Conservation (phyloP, 164 flowering plant genomes). For the Vitis amurensis region DNA sequence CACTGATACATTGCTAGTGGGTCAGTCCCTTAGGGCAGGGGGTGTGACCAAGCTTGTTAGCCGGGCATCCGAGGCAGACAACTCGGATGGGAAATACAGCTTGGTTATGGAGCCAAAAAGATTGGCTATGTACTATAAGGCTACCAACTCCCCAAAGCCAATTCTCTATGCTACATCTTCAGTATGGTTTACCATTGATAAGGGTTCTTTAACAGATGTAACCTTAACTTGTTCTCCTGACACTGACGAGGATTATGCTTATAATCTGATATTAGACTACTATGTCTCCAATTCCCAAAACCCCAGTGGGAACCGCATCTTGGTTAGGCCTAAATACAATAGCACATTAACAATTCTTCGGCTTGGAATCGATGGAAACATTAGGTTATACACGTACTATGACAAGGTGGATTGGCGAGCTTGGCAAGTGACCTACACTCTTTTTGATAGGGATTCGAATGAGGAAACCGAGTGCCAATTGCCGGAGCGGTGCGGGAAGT, state of each 20-base stretch:
- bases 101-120: conserved; percentile 36
- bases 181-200: background rate
- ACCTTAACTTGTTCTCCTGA: conserved; percentile 6
- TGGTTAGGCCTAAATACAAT: conserved; percentile 47
- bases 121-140: conserved; percentile 26
- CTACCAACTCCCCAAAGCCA: conserved; percentile 17
- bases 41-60: conserved; percentile 38
- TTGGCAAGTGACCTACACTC: conserved; percentile 42
- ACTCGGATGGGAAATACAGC: conserved; percentile 41
- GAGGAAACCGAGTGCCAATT: conserved; percentile 33
- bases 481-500: conserved; percentile 35
- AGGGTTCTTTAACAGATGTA: conserved; percentile 8
- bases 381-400: conserved; percentile 34
- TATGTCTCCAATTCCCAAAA: background rate
- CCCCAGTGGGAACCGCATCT: background rate
- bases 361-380: conserved; percentile 44
- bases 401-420: conserved; percentile 29
- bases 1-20: conserved; percentile 55
- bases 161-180: conserved; percentile 19
- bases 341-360: conserved; percentile 37
- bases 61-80: conserved; percentile 27
- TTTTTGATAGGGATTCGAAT: conserved; percentile 21
- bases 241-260: conserved; percentile 14
- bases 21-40: conserved; percentile 35
- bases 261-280: background rate